A percentile compares a stretch with the other conserved stretches of the same genome.
Conservation (phyloP, 2,329 filamentous ascomycete genomes). For the Sclerotiophoma versabilis region DNA sequence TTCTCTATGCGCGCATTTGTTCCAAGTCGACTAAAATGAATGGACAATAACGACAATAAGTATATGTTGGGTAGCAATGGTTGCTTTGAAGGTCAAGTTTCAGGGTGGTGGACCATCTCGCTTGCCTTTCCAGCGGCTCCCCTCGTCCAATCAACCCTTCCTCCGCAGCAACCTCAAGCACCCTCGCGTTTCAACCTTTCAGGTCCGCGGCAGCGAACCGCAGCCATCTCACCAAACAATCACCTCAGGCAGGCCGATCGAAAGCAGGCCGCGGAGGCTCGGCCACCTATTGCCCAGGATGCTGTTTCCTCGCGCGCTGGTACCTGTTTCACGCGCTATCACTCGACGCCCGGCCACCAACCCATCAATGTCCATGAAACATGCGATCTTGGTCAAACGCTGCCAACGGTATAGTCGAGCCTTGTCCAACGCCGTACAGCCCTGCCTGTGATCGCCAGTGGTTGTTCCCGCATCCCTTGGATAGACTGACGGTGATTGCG, state of each 20-base stretch:
- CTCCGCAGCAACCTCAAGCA: constrained; percentile 14
- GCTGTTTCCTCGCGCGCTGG: constrained; percentile 6
- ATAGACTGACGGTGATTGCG: constrained; percentile 14
- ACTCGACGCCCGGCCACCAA: constrained; percentile 12
- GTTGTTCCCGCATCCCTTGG: constrained; percentile 7
- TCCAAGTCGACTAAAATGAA: neutral
- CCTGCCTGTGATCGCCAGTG: constrained; percentile 24
- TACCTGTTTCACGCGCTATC: constrained; percentile 36
- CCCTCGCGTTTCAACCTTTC: constrained; percentile 26
- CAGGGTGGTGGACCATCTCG: constrained; percentile 13
- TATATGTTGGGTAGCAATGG: constrained; percentile 10
- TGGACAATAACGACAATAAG: constrained; percentile 4
- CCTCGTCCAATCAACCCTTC: constrained; percentile 14
- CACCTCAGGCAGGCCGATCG: constrained; percentile 12
- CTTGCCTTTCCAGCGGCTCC: constrained; percentile 9
- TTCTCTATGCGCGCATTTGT: neutral
- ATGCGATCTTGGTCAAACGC: constrained; percentile 30
- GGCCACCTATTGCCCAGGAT: constrained; percentile 23
- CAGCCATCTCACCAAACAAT: constrained; percentile 7
- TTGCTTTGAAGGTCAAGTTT: constrained; percentile 10
- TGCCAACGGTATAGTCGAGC: constrained; percentile 1
- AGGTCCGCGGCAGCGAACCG: constrained; percentile 21
- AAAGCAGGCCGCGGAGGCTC: constrained; percentile 13
- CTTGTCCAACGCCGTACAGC: constrained; percentile 17
- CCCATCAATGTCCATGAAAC: constrained; percentile 44